Conservation (phyloP, 208 protist genomes). For the Crithidia sp. region DNA sequence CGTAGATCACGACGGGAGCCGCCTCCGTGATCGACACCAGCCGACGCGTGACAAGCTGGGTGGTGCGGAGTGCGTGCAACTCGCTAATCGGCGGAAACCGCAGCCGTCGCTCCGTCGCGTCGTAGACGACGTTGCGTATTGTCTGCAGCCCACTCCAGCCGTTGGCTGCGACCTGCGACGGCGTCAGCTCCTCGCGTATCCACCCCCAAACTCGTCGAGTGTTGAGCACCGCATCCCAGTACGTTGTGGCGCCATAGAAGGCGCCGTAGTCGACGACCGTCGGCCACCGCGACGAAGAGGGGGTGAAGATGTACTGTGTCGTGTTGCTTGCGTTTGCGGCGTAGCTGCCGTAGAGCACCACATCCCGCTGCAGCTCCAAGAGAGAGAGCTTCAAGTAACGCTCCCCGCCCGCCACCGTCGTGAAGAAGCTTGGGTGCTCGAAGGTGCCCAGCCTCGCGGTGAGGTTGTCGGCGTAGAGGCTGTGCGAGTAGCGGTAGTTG, state of each 20-base stretch:
- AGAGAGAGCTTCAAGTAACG: constrained; percentile 35
- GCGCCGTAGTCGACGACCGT: constrained; percentile 33
- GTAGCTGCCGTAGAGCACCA: constrained; percentile 31
- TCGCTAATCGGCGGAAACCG: constrained; percentile 21
- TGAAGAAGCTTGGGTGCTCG: constrained; percentile 41
- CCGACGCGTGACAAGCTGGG: not conserved
- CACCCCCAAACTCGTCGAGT: constrained; percentile 22
- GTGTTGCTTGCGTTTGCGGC: not conserved
- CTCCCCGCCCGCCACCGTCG: not conserved
- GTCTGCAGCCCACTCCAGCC: constrained; percentile 34
- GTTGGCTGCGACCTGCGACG: not conserved
- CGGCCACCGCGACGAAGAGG: not conserved
- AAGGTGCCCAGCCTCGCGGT: constrained; percentile 19
- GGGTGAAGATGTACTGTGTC: constrained; percentile 11
- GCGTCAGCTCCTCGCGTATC: constrained; percentile 16
- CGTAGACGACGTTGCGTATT: constrained; percentile 33
- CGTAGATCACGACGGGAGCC: not conserved
- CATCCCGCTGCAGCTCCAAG: constrained; percentile 19
- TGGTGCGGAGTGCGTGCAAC: constrained; percentile 23
- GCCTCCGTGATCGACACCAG: not conserved
- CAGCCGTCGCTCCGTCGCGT: constrained; percentile 21
- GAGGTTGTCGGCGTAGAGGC: constrained; percentile 33
- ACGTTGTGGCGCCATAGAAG: constrained; percentile 31
- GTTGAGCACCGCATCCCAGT: constrained; percentile 32
- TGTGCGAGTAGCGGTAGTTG: constrained; percentile 41